phyloP scores from a whole-genome alignment of 1,139 yeast genomes.

The Wickerhamomyces sp. region DNA sequence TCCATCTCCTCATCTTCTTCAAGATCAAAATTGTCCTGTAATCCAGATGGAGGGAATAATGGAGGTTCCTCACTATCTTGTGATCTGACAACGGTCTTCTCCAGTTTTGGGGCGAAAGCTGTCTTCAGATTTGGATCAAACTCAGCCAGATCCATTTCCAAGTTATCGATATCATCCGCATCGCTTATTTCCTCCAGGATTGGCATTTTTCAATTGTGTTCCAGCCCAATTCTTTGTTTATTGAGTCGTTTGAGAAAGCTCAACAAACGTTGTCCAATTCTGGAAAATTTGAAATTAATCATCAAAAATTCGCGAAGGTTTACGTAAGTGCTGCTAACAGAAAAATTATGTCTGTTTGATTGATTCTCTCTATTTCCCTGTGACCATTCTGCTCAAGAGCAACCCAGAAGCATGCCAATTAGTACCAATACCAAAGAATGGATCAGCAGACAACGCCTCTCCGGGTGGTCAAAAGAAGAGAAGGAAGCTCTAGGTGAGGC shows the following conservation, averaged over 20 bases:
- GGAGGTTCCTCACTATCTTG: constrained; percentile 40
- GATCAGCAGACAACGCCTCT: neutral
- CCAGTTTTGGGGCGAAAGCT: constrained; percentile 65
- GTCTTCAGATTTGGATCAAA: constrained; percentile 72
- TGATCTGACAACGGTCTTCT: constrained; percentile 57
- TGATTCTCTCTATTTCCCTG: neutral
- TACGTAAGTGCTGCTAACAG: no score
- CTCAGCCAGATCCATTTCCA: constrained; percentile 91
- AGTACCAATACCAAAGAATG: no score
- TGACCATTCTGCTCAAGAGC: neutral
- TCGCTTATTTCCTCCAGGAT: constrained; percentile 80
- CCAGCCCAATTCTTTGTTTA: no score
- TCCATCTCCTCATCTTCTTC: constrained; percentile 17
- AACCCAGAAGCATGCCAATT: neutral
- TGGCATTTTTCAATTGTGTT: constrained; percentile 46
- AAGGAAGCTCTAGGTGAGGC: neutral
- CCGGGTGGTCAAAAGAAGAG: neutral
- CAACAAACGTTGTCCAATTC: neutral
- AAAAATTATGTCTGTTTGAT: neutral
- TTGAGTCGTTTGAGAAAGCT: neutral
- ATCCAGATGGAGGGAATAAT: constrained; percentile 21
- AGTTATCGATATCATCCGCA: constrained; percentile 77
- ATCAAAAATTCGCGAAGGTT: neutral
- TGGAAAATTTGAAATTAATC: neutral
- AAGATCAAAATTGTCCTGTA: constrained; percentile 9